Evolutionary conservation across 179 eudicot genomes (phyloP).

Genomic region (Silene vulgaris): DNA sequence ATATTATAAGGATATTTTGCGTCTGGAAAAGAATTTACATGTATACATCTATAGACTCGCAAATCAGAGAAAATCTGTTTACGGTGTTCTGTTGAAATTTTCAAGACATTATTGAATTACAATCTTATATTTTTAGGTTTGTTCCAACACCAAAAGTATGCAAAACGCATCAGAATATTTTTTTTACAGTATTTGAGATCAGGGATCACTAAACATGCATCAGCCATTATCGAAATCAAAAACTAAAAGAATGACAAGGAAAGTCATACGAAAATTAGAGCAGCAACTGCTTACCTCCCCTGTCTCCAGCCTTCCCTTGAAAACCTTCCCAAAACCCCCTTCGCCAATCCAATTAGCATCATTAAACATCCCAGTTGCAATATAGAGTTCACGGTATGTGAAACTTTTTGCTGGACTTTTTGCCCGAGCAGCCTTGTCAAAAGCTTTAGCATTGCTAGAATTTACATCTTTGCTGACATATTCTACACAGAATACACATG

Average conservation of each 20-base stretch:
- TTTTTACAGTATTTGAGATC: background rate
- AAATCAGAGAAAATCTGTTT: background rate
- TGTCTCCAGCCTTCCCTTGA: conserved; percentile 62
- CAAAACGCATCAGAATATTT: background rate
- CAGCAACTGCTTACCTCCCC: conserved; percentile 37
- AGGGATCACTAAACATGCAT: background rate
- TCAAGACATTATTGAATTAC: background rate
- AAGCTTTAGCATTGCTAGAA: conserved; percentile 22
- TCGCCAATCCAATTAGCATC: conserved; percentile 62
- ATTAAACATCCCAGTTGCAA: conserved; percentile 68
- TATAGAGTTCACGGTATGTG: conserved; percentile 55
- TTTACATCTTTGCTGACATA: conserved; percentile 22
- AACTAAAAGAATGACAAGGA: background rate
- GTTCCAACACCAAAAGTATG: background rate
- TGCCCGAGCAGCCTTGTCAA: conserved; percentile 17
- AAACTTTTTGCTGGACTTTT: conserved; percentile 48
- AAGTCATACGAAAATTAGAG: background rate
- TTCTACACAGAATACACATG: conserved; percentile 27
- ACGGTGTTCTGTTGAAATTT: background rate
- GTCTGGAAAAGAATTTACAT: background rate
- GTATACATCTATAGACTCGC: background rate
- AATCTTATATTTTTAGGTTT: too few species aligned
- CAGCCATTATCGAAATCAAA: background rate
- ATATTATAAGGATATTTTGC: background rate
- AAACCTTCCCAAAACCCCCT: conserved; percentile 92